Conservation (phyloP, 441 rosid genomes). For the Adansonia gregorii region DNA sequence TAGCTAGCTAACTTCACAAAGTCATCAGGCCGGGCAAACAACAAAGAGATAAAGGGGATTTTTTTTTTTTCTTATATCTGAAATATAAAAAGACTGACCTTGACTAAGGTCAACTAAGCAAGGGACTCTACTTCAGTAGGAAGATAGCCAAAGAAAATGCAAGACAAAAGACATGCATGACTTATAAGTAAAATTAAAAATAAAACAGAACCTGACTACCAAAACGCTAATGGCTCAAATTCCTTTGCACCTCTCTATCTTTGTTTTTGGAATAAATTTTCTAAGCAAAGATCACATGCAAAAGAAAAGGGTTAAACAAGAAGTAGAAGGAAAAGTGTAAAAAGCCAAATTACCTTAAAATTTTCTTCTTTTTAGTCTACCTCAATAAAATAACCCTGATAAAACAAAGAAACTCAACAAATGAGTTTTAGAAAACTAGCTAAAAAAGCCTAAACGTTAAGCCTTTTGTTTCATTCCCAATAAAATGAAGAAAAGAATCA, state of each 20-base stretch:
- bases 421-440: background rate
- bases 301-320: background rate
- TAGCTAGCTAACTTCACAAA: constrained; percentile 17
- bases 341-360: constrained; percentile 12
- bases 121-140: background rate
- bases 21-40: background rate
- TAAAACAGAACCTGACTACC: background rate
- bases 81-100: background rate
- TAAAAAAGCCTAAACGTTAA: background rate
- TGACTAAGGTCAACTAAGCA: constrained; percentile 15
- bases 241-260: background rate
- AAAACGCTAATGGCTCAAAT: background rate
- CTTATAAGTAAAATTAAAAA: background rate
- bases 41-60: background rate
- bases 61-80: background rate
- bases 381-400: background rate
- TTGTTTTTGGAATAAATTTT: background rate
- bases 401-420: background rate
- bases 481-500: background rate
- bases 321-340: background rate
- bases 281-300: constrained; percentile 5
- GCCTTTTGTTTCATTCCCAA: background rate
- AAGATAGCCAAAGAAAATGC: constrained; percentile 15
- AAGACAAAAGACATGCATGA: constrained; percentile 13
- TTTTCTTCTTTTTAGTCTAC: background rate